These are phyloP conservation scores for Zygosaccharomyces kombuchaensis DNA, from an alignment of 805 yeast species.

Conservation along the genomic window DNA sequence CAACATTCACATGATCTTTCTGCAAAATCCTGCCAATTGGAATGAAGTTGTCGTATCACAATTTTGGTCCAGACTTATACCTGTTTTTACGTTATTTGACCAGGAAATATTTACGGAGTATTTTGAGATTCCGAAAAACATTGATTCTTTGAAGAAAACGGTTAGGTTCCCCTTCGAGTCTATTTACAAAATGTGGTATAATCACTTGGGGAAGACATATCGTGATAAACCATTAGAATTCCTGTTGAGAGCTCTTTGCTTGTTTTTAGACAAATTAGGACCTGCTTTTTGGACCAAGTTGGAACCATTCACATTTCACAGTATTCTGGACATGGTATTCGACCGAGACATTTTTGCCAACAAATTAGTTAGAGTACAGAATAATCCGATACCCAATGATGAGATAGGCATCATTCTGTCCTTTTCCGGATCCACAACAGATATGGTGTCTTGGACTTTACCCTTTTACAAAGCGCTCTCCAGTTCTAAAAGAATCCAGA, in stretches of 20 bases:
- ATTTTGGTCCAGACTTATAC: constrained; percentile 33
- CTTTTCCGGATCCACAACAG: constrained; percentile 36
- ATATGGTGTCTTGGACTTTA: constrained; percentile 53
- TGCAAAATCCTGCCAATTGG: constrained; percentile 52
- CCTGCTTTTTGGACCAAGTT: constrained; percentile 51
- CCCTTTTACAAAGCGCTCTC: constrained; percentile 43
- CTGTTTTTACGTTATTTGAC: constrained; percentile 29
- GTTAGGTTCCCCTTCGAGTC: constrained; percentile 30
- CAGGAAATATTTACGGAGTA: constrained; percentile 24
- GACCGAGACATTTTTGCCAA: constrained; percentile 47
- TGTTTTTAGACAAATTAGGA: constrained; percentile 42
- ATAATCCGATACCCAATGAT: constrained; percentile 26
- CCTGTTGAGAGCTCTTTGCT: constrained; percentile 48
- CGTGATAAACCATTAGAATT: constrained; percentile 44
- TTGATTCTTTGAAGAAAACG: constrained; percentile 29
- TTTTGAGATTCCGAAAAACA: constrained; percentile 30
- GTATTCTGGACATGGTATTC: constrained; percentile 56
- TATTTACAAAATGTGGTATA: constrained; percentile 34
- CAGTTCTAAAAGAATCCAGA: constrained; percentile 48
- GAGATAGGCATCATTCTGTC: constrained; percentile 29
- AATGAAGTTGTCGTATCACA: constrained; percentile 32
- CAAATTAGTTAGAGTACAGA: constrained; percentile 33
- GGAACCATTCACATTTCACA: constrained; percentile 50
- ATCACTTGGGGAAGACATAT: constrained; percentile 26
- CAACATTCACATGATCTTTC: constrained; percentile 44